These are phyloP conservation scores for Apiospora aurea DNA, from an alignment of 2,329 filamentous ascomycete species.

Conservation along the genomic window DNA sequence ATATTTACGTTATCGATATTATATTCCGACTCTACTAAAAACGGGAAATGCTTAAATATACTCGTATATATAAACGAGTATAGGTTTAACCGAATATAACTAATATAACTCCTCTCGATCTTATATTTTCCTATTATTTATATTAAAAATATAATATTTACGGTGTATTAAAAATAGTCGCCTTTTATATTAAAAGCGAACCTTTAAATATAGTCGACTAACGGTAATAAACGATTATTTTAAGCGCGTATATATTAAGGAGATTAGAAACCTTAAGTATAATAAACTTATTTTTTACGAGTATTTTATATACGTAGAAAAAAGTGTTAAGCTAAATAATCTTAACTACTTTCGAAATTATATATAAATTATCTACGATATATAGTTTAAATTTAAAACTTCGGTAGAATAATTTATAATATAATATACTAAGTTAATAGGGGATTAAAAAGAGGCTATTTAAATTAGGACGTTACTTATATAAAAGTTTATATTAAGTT, in stretches of 20 bases:
- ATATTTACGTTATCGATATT: slow-evolving; percentile 28
- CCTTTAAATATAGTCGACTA: slow-evolving; percentile 29
- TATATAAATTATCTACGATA: too few relatives aligned
- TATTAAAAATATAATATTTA: slow-evolving; percentile 32
- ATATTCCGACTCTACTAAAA: slow-evolving; percentile 28
- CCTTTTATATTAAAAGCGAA: slow-evolving; percentile 29
- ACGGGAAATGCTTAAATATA: slow-evolving; percentile 28
- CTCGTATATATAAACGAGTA: slow-evolving; percentile 19
- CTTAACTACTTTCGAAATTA: slow-evolving; percentile 32
- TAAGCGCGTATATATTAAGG: slow-evolving; percentile 32
- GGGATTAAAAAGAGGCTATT: too few relatives aligned
- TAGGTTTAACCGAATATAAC: slow-evolving; percentile 13
- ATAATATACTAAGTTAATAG: too few relatives aligned
- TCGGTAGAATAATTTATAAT: too few relatives aligned
- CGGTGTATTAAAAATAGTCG: slow-evolving; percentile 32
- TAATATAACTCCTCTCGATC: slow-evolving; percentile 26
- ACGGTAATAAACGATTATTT: slow-evolving; percentile 36
- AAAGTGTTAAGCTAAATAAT: slow-evolving; percentile 29
- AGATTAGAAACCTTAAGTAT: slow-evolving; percentile 28
- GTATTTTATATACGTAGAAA: slow-evolving; percentile 31
- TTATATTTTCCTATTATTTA: slow-evolving; percentile 31
- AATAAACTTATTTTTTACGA: slow-evolving; percentile 30
- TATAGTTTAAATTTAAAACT: too few relatives aligned
- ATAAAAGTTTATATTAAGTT: too few relatives aligned
- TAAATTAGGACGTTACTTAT: too few relatives aligned